Evolutionary conservation across 306 rosid genomes (phyloP).

Genomic region (Dryas octopetala): DNA sequence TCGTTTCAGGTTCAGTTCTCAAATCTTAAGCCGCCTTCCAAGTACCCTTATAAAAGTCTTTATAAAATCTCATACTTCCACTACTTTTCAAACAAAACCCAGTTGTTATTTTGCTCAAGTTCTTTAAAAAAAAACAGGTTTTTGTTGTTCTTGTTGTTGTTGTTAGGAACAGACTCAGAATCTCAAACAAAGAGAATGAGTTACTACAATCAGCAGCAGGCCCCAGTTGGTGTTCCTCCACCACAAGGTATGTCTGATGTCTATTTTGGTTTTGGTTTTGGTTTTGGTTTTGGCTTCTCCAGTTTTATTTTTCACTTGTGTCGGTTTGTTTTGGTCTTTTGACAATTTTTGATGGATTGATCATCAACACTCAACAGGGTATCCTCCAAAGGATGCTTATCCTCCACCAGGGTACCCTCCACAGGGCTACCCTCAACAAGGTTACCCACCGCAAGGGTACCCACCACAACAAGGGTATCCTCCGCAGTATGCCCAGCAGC

Average conservation of each 20-base stretch:
- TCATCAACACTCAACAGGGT: constrained; percentile 42
- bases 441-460: constrained; percentile 36
- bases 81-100: neutral
- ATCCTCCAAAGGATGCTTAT: constrained; percentile 77
- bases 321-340: neutral
- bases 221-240: constrained; percentile 88
- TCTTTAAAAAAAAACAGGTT: neutral
- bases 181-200: constrained; percentile 44
- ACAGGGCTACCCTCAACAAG: constrained; percentile 32
- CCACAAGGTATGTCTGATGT: constrained; percentile 47
- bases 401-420: constrained; percentile 55
- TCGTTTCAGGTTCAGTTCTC: neutral
- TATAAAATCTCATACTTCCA: too few species aligned
- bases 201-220: constrained; percentile 78
- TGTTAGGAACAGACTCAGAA: too few species aligned
- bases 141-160: neutral
- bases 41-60: too few species aligned
- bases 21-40: neutral
- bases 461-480: constrained; percentile 60
- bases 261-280: neutral
- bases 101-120: neutral
- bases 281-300: neutral
- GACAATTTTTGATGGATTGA: neutral
- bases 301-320: neutral
- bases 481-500: constrained; percentile 53